Percentiles rank a stretch among this genome's conserved stretches.
Evolutionary conservation across 768 basidiomycete species (phyloP).

Genomic region (Amanita subjunquillea): DNA sequence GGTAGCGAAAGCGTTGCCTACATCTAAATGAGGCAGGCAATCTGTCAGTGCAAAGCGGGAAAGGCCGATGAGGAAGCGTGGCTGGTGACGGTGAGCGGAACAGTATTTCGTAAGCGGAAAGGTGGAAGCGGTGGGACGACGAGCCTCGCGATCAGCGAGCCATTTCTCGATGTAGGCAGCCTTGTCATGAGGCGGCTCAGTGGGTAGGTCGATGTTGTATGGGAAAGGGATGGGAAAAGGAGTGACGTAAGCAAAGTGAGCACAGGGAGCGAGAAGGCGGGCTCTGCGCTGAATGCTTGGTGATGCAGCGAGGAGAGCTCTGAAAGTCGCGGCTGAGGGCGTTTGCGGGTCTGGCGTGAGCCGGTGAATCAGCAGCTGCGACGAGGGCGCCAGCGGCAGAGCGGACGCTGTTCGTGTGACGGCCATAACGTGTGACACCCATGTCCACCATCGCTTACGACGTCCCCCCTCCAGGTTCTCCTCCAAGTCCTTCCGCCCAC

Average conservation of each 20-base stretch:
- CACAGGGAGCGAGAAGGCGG: constrained; percentile 41
- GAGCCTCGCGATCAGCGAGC: constrained; percentile 57
- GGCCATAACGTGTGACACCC: background rate
- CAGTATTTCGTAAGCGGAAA: constrained; percentile 38
- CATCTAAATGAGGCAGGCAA: constrained; percentile 75
- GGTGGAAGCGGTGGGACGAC: constrained; percentile 16
- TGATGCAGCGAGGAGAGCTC: constrained; percentile 32
- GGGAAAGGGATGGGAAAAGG: constrained; percentile 83
- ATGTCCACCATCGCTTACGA: constrained; percentile 44
- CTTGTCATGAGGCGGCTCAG: constrained; percentile 42
- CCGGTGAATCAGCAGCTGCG: constrained; percentile 32
- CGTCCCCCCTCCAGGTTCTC: constrained; percentile 71
- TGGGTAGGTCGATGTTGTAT: constrained; percentile 55
- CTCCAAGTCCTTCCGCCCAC: constrained; percentile 45
- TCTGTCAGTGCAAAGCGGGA: constrained; percentile 61
- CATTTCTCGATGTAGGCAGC: constrained; percentile 65
- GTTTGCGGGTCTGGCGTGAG: constrained; percentile 51
- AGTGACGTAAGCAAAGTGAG: constrained; percentile 74
- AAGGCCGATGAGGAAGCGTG: constrained; percentile 58
- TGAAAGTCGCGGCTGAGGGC: constrained; percentile 41
- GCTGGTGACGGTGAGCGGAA: constrained; percentile 38
- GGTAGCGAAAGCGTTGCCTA: constrained; percentile 69
- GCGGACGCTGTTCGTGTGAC: no score
- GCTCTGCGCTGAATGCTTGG: constrained; percentile 68
- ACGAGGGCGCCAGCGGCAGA: constrained; percentile 34